phyloP scores from a whole-genome alignment of 805 yeast species.

The Clavispora phyllophila region DNA sequence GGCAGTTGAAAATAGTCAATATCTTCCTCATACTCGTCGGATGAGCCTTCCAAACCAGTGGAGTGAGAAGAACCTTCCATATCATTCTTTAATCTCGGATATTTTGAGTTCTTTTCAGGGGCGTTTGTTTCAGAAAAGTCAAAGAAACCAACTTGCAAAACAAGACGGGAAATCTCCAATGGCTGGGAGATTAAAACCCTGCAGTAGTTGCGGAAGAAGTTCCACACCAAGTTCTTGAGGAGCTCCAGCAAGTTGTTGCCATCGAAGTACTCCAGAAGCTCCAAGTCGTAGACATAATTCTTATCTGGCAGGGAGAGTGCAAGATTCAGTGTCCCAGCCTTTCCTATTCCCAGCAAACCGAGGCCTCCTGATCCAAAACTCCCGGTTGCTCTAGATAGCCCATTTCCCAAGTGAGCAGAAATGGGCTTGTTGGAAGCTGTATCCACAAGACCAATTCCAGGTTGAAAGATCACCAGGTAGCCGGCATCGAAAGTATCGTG shows the following conservation, averaged over 20 bases:
- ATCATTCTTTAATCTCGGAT: background rate
- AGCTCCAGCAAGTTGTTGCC: conserved; percentile 52
- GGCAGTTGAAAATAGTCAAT: conserved; percentile 33
- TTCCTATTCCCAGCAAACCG: conserved; percentile 2
- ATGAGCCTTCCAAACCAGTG: background rate
- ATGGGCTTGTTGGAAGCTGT: conserved; percentile 36
- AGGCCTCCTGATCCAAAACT: conserved; percentile 7
- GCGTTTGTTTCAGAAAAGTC: conserved; percentile 13
- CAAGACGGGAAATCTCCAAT: conserved; percentile 72
- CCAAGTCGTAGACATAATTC: conserved; percentile 52
- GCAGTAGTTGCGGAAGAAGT: conserved; percentile 64
- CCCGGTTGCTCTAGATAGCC: conserved; percentile 1
- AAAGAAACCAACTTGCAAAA: conserved; percentile 77
- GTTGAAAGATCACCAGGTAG: conserved; percentile 53
- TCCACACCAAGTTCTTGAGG: conserved; percentile 50
- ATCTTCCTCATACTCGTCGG: conserved; percentile 19
- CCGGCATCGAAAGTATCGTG: conserved; percentile 64
- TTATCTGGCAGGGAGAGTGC: conserved; percentile 22
- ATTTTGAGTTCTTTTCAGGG: background rate
- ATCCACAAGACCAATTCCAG: conserved; percentile 57
- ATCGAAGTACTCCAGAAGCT: conserved; percentile 63
- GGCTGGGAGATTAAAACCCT: conserved; percentile 77
- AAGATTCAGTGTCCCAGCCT: conserved; percentile 1
- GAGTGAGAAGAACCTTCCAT: background rate
- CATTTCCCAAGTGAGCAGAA: conserved; percentile 22